Conservation (phyloP, 2,329 filamentous ascomycete genomes). For the Grosmannia huntii region DNA sequence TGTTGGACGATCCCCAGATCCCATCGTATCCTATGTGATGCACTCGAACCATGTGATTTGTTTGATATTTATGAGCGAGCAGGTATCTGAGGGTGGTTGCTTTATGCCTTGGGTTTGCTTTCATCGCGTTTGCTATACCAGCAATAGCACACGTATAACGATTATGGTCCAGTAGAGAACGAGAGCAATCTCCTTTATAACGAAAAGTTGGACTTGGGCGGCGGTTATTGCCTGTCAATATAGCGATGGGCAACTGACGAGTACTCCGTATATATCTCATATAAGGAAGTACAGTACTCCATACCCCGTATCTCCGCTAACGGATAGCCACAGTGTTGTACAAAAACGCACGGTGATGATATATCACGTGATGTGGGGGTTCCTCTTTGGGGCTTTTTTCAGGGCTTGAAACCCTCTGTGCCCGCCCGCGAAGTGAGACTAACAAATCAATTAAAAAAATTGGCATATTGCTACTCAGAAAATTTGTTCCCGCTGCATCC, state of each 20-base stretch:
- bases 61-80: neutral
- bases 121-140: neutral
- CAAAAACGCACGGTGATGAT: neutral
- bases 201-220: neutral
- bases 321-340: neutral
- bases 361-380: neutral
- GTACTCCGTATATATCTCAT: too few relatives aligned
- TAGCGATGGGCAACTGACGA: neutral
- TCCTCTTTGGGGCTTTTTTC: neutral
- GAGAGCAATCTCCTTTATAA: neutral
- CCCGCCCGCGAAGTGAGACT: neutral
- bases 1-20: slow-evolving; percentile 29
- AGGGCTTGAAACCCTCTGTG: slow-evolving; percentile 1
- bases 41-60: neutral
- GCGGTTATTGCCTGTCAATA: neutral
- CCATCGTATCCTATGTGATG: neutral
- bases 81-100: neutral
- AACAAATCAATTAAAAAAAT: neutral
- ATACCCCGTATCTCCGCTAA: neutral
- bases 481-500: slow-evolving; percentile 8
- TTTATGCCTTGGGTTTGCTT: neutral
- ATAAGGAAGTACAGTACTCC: too few relatives aligned
- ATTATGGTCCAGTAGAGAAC: neutral
- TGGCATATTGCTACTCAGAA: neutral
- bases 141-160: neutral